phyloP scores from a whole-genome alignment of 2,329 filamentous ascomycete genomes.

The Epichloe uncinata region DNA sequence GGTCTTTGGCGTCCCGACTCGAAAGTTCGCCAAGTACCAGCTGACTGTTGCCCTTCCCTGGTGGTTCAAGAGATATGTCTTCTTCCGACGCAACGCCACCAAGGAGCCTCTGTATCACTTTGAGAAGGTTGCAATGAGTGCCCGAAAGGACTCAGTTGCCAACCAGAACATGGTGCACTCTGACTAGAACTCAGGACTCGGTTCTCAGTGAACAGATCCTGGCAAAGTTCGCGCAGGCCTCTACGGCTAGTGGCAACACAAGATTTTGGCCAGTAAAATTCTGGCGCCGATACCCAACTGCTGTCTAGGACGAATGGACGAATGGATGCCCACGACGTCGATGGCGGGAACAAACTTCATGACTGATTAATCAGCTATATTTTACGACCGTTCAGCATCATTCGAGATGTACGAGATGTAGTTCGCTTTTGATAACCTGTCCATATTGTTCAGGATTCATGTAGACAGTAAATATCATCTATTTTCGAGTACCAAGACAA shows the following conservation, averaged over 20 bases:
- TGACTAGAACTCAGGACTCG: background rate
- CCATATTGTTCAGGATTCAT: too few species aligned
- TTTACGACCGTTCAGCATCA: too few species aligned
- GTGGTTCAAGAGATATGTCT: constrained; percentile 19
- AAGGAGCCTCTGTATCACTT: constrained; percentile 25
- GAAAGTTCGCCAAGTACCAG: constrained; percentile 28
- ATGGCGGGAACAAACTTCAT: too few species aligned
- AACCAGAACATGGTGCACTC: constrained; percentile 1
- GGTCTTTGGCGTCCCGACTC: constrained; percentile 33
- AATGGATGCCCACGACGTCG: background rate
- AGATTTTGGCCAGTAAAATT: background rate
- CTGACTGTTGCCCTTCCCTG: constrained; percentile 19
- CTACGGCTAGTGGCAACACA: background rate
- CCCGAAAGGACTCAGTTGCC: background rate
- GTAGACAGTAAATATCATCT: too few species aligned
- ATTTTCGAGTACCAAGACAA: too few species aligned
- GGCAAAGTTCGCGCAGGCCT: background rate
- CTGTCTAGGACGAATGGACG: background rate
- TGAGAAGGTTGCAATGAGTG: constrained; percentile 12
- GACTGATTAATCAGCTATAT: too few species aligned
- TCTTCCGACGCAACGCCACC: constrained; percentile 18
- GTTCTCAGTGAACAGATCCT: too few species aligned
- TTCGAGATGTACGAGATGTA: too few species aligned
- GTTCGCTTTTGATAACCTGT: too few species aligned
- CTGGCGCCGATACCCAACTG: background rate